Evolutionary conservation across 106 monocot species (phyloP).

Genomic region (Apostasia shenzhenica): DNA sequence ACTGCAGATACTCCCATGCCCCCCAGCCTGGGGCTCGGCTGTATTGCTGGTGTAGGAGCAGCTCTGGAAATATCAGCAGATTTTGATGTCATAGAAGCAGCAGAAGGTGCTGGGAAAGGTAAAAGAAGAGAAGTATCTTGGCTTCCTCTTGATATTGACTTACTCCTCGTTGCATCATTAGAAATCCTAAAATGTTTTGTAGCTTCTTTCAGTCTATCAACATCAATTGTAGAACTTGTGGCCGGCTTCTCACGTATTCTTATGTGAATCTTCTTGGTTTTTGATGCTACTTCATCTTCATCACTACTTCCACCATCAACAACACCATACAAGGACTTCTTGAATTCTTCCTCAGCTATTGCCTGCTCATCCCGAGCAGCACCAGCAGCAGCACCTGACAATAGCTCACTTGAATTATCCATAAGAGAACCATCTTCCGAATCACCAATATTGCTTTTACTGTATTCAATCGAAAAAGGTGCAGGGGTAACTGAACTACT

Average conservation of each 20-base stretch:
- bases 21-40: slow-evolving; percentile 23
- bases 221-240: slow-evolving; percentile 49
- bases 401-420: slow-evolving; percentile 40
- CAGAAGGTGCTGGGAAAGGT: slow-evolving; percentile 21
- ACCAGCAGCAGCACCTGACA: slow-evolving; percentile 19
- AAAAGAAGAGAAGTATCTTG: slow-evolving; percentile 42
- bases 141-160: slow-evolving; percentile 32
- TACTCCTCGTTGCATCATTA: slow-evolving; percentile 60
- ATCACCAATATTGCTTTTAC: slow-evolving; percentile 8
- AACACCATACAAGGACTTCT: slow-evolving; percentile 63
- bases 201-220: slow-evolving; percentile 88
- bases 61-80: background rate
- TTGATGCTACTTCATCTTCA: slow-evolving; percentile 70
- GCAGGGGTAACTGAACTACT: slow-evolving; percentile 18
- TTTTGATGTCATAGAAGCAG: background rate
- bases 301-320: slow-evolving; percentile 81
- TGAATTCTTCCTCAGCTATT: slow-evolving; percentile 84
- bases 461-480: slow-evolving; percentile 16
- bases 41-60: slow-evolving; percentile 2
- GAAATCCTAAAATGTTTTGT: slow-evolving; percentile 58
- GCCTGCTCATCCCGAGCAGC: slow-evolving; percentile 60
- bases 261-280: slow-evolving; percentile 68
- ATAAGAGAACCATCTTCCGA: slow-evolving; percentile 25
- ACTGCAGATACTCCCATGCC: slow-evolving; percentile 59
- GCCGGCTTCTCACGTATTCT: slow-evolving; percentile 70